Evolutionary conservation across 2,329 filamentous ascomycete species (phyloP).

Genomic region (Penicillium sp.): DNA sequence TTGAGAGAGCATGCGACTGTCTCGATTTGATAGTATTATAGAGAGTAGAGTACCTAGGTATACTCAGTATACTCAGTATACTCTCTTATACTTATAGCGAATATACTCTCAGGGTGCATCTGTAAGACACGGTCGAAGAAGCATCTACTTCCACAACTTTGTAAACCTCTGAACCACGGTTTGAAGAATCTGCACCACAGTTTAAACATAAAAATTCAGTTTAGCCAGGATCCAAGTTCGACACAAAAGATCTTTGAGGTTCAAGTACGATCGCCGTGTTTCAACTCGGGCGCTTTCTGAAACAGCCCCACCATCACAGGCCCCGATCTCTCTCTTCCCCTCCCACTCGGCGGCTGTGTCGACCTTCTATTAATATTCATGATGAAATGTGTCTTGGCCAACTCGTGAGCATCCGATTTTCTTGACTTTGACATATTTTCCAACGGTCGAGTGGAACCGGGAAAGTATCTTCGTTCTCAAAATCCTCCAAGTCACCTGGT

Average conservation of each 20-base stretch:
- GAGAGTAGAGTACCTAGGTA: too few relatives aligned
- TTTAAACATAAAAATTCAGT: too few relatives aligned
- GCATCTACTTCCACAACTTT: too few relatives aligned
- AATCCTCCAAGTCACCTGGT: constrained; percentile 18
- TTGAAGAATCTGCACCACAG: too few relatives aligned
- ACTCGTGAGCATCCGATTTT: background rate
- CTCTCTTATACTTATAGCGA: too few relatives aligned
- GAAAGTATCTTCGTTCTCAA: background rate
- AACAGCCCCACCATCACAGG: constrained; percentile 21
- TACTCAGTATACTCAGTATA: too few relatives aligned
- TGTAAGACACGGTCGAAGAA: too few relatives aligned
- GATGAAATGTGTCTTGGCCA: background rate
- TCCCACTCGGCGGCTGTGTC: constrained; percentile 18
- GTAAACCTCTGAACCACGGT: too few relatives aligned
- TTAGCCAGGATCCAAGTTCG: too few relatives aligned
- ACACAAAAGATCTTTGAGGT: background rate
- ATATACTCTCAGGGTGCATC: too few relatives aligned
- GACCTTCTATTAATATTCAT: constrained; percentile 23
- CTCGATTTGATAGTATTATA: too few relatives aligned
- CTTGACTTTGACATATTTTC: background rate
- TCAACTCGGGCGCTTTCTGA: constrained; percentile 24
- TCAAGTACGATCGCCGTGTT: constrained; percentile 12
- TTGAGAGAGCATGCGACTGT: too few relatives aligned
- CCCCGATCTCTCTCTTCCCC: constrained; percentile 16
- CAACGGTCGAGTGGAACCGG: constrained; percentile 9